These are phyloP conservation scores for Calonectria fujianensis DNA, from an alignment of 2,329 filamentous ascomycete species.

Conservation along the genomic window DNA sequence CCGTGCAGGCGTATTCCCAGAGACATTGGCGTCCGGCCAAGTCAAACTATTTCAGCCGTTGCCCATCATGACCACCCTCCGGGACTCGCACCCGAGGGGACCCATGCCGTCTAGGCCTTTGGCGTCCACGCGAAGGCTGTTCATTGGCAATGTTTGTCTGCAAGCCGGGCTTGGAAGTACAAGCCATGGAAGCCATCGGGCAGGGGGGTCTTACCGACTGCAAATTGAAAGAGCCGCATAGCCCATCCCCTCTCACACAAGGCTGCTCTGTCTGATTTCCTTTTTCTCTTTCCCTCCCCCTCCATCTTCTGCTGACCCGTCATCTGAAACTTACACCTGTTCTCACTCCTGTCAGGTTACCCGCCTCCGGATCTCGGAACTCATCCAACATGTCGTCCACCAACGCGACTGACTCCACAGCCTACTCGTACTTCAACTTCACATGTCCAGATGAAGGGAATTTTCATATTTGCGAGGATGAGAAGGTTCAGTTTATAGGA, in stretches of 20 bases:
- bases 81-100: slow-evolving; percentile 39
- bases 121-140: slow-evolving; percentile 36
- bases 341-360: neutral
- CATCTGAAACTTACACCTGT: neutral
- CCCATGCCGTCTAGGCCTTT: slow-evolving; percentile 37
- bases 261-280: slow-evolving; percentile 26
- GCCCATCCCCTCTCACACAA: slow-evolving; percentile 6
- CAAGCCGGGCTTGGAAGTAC: slow-evolving; percentile 29
- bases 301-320: neutral
- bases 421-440: slow-evolving; percentile 51
- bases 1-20: neutral
- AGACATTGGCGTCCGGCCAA: slow-evolving; percentile 29
- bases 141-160: slow-evolving; percentile 36
- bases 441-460: slow-evolving; percentile 58
- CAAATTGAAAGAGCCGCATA: slow-evolving; percentile 38
- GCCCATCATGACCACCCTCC: slow-evolving; percentile 29
- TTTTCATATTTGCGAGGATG: slow-evolving; percentile 63
- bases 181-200: slow-evolving; percentile 16
- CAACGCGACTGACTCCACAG: slow-evolving; percentile 17
- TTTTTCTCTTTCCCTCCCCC: slow-evolving; percentile 25
- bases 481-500: slow-evolving; percentile 60
- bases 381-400: slow-evolving; percentile 42
- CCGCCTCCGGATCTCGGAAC: slow-evolving; percentile 7
- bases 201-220: slow-evolving; percentile 26
- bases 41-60: slow-evolving; percentile 14